Conservation (phyloP, 495 filamentous ascomycete species). For the Apiosordaria backusii region DNA sequence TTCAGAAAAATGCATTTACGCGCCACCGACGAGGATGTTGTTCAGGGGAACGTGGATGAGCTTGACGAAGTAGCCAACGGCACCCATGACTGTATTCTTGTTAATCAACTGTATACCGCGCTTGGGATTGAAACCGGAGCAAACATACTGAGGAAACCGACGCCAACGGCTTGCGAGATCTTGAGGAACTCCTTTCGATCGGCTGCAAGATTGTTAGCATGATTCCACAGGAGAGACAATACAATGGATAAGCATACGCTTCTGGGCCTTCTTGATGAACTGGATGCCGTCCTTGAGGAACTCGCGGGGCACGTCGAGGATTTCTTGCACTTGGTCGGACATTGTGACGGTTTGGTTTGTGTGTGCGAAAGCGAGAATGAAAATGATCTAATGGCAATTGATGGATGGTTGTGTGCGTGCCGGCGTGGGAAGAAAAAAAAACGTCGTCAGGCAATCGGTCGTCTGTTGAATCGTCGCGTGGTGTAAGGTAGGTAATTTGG, state of each 20-base stretch:
- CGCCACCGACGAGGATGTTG: constrained; percentile 47
- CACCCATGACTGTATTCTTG: constrained; percentile 29
- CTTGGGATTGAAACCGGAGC: neutral
- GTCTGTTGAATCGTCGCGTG: constrained; percentile 17
- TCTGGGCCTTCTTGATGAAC: constrained; percentile 81
- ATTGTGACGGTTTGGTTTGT: constrained; percentile 37
- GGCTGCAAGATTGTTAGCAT: constrained; percentile 41
- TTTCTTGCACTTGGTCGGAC: constrained; percentile 75
- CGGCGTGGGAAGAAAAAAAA: neutral
- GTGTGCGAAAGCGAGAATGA: constrained; percentile 6
- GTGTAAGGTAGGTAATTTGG: neutral
- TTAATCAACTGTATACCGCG: neutral
- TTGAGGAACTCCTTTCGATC: constrained; percentile 88
- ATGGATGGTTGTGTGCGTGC: neutral
- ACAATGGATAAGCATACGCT: constrained; percentile 54
- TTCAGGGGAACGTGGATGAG: constrained; percentile 55
- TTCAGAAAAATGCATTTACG: constrained; percentile 25
- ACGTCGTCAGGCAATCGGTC: constrained; percentile 9
- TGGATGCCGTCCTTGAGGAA: constrained; percentile 77
- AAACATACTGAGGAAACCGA: constrained; percentile 43
- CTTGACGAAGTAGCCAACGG: constrained; percentile 90
- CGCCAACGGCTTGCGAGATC: constrained; percentile 92
- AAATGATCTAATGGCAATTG: neutral
- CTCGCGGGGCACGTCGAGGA: constrained; percentile 76
- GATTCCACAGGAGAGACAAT: neutral